These are phyloP conservation scores for Leptographium galeiforme DNA, from an alignment of 2,329 filamentous ascomycete species.

Conservation along the genomic window DNA sequence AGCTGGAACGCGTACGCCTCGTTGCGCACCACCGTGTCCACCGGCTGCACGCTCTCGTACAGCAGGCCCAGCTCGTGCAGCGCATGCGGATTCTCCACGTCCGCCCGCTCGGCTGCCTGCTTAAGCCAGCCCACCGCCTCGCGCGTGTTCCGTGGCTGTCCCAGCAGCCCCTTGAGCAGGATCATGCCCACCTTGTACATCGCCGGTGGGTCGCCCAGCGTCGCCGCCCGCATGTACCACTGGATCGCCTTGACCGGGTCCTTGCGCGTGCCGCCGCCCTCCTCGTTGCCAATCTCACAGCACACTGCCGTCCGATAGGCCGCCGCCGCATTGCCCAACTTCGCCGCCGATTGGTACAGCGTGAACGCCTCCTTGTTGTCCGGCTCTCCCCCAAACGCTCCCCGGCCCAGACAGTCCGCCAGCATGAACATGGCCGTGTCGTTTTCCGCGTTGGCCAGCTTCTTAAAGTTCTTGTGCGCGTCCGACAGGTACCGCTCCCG, in stretches of 20 bases:
- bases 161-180: constrained; percentile 80
- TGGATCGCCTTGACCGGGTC: constrained; percentile 92
- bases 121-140: constrained; percentile 91
- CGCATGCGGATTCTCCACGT: constrained; percentile 84
- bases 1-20: constrained; percentile 69
- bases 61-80: constrained; percentile 72
- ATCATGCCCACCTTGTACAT: constrained; percentile 99
- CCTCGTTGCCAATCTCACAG: constrained; percentile 90
- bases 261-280: constrained; percentile 81
- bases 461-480: constrained; percentile 84
- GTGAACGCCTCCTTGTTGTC: constrained; percentile 89
- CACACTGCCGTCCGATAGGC: constrained; percentile 94
- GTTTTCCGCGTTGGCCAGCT: constrained; percentile 60
- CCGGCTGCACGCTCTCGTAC: constrained; percentile 49
- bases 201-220: constrained; percentile 77
- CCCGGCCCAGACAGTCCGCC: constrained; percentile 78
- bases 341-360: constrained; percentile 87
- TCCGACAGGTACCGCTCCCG: constrained; percentile 77
- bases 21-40: constrained; percentile 66
- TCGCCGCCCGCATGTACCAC: constrained; percentile 92
- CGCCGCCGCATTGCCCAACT: constrained; percentile 70
- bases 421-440: constrained; percentile 86
- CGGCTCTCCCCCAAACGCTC: constrained; percentile 61
- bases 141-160: constrained; percentile 65
- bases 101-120: constrained; percentile 76